Conservation (phyloP, 768 basidiomycete species). For the Russula earlei region DNA sequence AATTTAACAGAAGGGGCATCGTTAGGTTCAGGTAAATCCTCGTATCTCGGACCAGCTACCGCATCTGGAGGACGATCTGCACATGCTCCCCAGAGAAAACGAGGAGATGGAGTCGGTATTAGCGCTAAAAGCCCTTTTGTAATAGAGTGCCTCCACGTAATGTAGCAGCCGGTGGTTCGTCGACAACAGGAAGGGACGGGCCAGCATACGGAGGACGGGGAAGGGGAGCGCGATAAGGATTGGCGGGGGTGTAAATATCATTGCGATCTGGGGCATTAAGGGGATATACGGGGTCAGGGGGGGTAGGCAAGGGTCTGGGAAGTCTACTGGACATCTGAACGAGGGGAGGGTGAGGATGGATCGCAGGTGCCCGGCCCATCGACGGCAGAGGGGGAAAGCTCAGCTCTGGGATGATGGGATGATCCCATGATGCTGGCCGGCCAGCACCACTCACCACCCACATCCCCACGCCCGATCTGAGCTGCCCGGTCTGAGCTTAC, state of each 20-base stretch:
- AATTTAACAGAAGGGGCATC: slow-evolving; percentile 21
- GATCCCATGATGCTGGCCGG: too few relatives aligned
- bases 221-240: slow-evolving; percentile 27
- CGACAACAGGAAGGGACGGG: slow-evolving; percentile 25
- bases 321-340: slow-evolving; percentile 7
- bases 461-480: too few relatives aligned
- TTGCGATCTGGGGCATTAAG: neutral
- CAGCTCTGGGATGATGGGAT: too few relatives aligned
- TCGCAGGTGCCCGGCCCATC: too few relatives aligned
- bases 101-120: slow-evolving; percentile 55
- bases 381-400: too few relatives aligned
- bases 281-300: slow-evolving; percentile 8
- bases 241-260: slow-evolving; percentile 12
- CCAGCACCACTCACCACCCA: too few relatives aligned
- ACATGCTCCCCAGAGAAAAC: slow-evolving; percentile 46
- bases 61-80: slow-evolving; percentile 29
- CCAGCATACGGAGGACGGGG: slow-evolving; percentile 27
- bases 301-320: slow-evolving; percentile 18
- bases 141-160: slow-evolving; percentile 63
- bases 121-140: slow-evolving; percentile 83
- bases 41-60: slow-evolving; percentile 61
- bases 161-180: slow-evolving; percentile 38
- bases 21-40: slow-evolving; percentile 37
- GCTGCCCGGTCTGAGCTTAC: too few relatives aligned
- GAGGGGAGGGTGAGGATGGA: neutral